A percentile compares a stretch with the other conserved stretches of the same genome.
Conservation (phyloP, 306 rosid genomes). For the Senna siamea region DNA sequence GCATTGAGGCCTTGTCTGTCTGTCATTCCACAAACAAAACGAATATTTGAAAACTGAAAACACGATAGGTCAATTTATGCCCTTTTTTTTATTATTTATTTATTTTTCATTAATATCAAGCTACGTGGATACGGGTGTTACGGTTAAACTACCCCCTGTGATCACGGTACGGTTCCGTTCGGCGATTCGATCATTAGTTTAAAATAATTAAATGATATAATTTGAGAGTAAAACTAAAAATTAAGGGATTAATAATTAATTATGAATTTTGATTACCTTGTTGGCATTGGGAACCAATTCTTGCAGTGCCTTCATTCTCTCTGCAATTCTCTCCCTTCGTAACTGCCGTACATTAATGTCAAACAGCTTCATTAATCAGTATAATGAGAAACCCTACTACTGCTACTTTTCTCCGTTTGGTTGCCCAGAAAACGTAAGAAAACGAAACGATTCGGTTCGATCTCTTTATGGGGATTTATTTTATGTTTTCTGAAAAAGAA, state of each 20-base stretch:
- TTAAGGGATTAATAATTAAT: neutral
- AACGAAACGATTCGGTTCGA: slow-evolving; percentile 3
- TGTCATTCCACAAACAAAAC: slow-evolving; percentile 57
- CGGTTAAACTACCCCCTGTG: slow-evolving; percentile 6
- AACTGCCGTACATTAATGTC: slow-evolving; percentile 52
- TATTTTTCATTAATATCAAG: neutral
- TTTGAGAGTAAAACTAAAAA: neutral
- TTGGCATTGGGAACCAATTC: slow-evolving; percentile 97
- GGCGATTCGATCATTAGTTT: no score
- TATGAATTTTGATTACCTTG: slow-evolving; percentile 53
- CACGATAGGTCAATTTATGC: slow-evolving; percentile 1
- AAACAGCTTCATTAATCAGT: neutral
- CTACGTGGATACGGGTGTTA: slow-evolving; percentile 10
- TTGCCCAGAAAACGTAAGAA: slow-evolving; percentile 1
- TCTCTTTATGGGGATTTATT: neutral
- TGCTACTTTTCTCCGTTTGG: neutral
- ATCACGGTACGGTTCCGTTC: no score
- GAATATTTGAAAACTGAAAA: slow-evolving; percentile 34
- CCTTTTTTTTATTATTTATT: no score
- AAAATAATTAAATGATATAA: neutral
- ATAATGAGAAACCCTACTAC: no score
- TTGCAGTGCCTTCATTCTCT: slow-evolving; percentile 96
- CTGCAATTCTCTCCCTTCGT: slow-evolving; percentile 98
- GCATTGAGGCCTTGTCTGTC: slow-evolving; percentile 99
- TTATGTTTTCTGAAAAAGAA: neutral